Conservation (phyloP, 2,329 filamentous ascomycete genomes). For the Nakataea oryzae region DNA sequence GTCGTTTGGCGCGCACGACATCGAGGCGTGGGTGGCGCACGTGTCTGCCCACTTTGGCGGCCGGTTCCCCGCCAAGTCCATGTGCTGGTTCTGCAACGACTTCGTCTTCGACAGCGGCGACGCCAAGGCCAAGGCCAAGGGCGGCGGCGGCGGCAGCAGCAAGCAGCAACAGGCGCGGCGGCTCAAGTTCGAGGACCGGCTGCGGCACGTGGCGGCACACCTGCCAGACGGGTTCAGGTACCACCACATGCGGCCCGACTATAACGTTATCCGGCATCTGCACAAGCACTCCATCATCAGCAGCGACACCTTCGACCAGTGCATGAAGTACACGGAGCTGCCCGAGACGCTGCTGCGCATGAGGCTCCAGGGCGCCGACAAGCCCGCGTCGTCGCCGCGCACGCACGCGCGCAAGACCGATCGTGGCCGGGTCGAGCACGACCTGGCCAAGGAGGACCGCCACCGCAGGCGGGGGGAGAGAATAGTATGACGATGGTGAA, state of each 20-base stretch:
- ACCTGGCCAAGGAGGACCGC: conserved; percentile 4
- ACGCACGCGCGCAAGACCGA: background rate
- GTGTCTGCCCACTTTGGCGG: conserved; percentile 21
- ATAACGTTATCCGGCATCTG: conserved; percentile 27
- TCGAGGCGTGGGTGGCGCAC: conserved; percentile 35
- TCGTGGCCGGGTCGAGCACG: background rate
- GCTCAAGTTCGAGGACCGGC: conserved; percentile 25
- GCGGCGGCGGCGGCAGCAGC: background rate
- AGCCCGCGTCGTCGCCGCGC: background rate
- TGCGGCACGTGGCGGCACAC: conserved; percentile 40
- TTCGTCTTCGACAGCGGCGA: conserved; percentile 17
- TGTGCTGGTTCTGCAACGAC: conserved; percentile 41
- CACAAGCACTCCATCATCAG: conserved; percentile 16
- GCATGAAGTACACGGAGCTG: conserved; percentile 2
- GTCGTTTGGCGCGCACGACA: conserved; percentile 25
- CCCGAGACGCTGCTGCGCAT: background rate
- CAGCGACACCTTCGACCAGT: conserved; percentile 8
- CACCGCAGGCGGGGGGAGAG: background rate
- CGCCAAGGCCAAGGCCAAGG: conserved; percentile 2
- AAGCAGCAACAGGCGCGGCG: background rate
- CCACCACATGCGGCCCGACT: conserved; percentile 25
- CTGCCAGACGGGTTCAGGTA: conserved; percentile 17
- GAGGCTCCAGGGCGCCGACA: background rate
- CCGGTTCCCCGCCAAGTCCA: conserved; percentile 21
- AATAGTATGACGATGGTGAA: no score